phyloP scores from a whole-genome alignment of 169 alveolate species.

The Plasmodium knowlesi region DNA sequence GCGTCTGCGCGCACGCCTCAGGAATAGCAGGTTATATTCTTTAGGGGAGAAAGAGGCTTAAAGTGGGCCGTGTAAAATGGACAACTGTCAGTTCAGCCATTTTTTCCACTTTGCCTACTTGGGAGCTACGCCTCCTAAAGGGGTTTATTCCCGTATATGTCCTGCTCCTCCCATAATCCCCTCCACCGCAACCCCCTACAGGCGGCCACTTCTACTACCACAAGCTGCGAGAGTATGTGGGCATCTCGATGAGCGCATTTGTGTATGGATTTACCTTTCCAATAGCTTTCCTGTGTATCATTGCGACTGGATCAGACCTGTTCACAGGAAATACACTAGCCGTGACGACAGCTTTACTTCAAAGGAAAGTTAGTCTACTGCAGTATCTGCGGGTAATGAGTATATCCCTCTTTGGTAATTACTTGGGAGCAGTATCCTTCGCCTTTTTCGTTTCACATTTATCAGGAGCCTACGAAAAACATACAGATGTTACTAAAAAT shows the following conservation, averaged over 20 bases:
- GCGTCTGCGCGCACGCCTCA: constrained; percentile 71
- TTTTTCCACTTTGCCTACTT: neutral
- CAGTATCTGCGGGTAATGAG: constrained; percentile 69
- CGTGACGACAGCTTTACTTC: constrained; percentile 75
- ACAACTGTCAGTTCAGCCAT: neutral
- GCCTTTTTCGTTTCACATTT: constrained; percentile 78
- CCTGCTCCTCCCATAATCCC: too few species aligned
- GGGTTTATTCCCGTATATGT: neutral
- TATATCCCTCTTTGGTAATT: constrained; percentile 82
- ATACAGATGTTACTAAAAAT: neutral
- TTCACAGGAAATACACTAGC: constrained; percentile 83
- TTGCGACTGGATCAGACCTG: constrained; percentile 85
- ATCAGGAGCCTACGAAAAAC: constrained; percentile 75
- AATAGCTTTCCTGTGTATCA: constrained; percentile 80
- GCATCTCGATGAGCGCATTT: constrained; percentile 36
- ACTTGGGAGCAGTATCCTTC: constrained; percentile 78
- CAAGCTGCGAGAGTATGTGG: constrained; percentile 54
- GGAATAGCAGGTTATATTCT: constrained; percentile 55
- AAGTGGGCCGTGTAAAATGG: neutral
- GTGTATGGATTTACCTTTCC: constrained; percentile 83
- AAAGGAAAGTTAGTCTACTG: constrained; percentile 23
- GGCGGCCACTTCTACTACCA: constrained; percentile 65
- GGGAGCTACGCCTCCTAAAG: neutral
- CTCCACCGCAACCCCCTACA: neutral
- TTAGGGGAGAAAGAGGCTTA: neutral